Base-by-base conservation (phyloP, 495 filamentous ascomycete species). In the Neurospora cerealis region DNA sequence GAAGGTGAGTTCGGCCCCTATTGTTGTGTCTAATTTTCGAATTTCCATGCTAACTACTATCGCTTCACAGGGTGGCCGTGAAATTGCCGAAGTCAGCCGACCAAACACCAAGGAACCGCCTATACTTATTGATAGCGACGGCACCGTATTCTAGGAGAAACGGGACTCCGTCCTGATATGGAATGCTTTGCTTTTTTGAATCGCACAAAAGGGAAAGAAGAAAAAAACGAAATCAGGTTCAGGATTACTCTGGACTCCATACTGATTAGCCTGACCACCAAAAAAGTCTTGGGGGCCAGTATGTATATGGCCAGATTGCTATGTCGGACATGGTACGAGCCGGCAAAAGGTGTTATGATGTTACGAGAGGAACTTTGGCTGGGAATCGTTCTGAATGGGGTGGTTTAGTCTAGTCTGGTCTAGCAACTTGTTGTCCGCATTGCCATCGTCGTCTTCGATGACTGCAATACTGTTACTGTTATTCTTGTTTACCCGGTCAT, bases 71-170 rank as follows among this genome's bases (percentile, higher is more conserved):
- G 96, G 95, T 79, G 96, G 96, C 73, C 89, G 96, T 79, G 96
- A 98, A 84, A 91, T 98, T 74, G 96, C 96, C 54, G 96, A 98
- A 83, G 93, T 98, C 71, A 96, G 93, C 72, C 87, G 96, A 74
- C 96, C 96, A 8, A 98, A 98, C 79, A 98, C 96, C 54, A 97
- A 96, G 84, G 93, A 95, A 79, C 94, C 96, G 24, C 96, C 96
- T 5, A 98, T 99, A 78, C 91, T 97, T 85, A 98, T 98, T 76
- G 87, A 97, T 72, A 96, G 93, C 74, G 96, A 99, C 80, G 96
- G 96, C 66, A 98, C 96, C 9, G 94, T 99, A 71, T 97, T 99
- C 80, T 98, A 90, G 42, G 42, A 34, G 32, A 60, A 28, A 24
- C 34, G 69, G 34, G 69, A 70, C 9, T 66, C 54, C 2, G 28